Percentiles rank a stretch among this genome's conserved stretches.
phyloP scores from a whole-genome alignment of 371 early-diverging fungal genomes.

The Sporodiniella umbellata region DNA sequence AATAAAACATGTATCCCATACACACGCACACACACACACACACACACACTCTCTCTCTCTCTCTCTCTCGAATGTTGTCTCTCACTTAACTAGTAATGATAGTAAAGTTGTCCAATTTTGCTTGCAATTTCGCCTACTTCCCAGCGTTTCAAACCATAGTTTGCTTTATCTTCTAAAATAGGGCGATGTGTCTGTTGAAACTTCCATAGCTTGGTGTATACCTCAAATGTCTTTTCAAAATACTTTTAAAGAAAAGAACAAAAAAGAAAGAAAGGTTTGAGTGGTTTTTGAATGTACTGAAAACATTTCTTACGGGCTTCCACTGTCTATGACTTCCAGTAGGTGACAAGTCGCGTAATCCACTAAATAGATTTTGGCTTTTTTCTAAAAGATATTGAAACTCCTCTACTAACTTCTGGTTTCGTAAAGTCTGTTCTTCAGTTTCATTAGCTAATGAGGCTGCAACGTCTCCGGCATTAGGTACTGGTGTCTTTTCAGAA shows the following conservation, averaged over 20 bases:
- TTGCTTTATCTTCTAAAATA: conserved; percentile 79
- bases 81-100: conserved; percentile 83
- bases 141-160: conserved; percentile 93
- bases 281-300: too few relatives aligned
- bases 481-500: background rate
- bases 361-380: conserved; percentile 94
- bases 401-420: conserved; percentile 70
- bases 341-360: conserved; percentile 78
- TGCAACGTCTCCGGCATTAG: background rate
- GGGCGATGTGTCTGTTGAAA: conserved; percentile 89
- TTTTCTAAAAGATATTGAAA: conserved; percentile 95
- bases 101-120: conserved; percentile 94
- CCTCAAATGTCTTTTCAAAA: conserved; percentile 96
- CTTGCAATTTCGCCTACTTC: conserved; percentile 98
- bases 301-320: conserved; percentile 50
- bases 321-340: conserved; percentile 75
- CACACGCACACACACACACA: too few relatives aligned
- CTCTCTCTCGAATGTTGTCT: background rate
- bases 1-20: too few relatives aligned
- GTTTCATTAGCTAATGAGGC: conserved; percentile 6
- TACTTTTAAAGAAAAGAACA: conserved; percentile 40
- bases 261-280: background rate
- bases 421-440: conserved; percentile 37
- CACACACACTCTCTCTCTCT: too few relatives aligned
- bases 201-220: conserved; percentile 96